A percentile compares a stretch with the other conserved stretches of the same genome.
These are phyloP conservation scores for Ascochyta lentis DNA, from an alignment of 2,329 filamentous ascomycete species.

Conservation along the genomic window DNA sequence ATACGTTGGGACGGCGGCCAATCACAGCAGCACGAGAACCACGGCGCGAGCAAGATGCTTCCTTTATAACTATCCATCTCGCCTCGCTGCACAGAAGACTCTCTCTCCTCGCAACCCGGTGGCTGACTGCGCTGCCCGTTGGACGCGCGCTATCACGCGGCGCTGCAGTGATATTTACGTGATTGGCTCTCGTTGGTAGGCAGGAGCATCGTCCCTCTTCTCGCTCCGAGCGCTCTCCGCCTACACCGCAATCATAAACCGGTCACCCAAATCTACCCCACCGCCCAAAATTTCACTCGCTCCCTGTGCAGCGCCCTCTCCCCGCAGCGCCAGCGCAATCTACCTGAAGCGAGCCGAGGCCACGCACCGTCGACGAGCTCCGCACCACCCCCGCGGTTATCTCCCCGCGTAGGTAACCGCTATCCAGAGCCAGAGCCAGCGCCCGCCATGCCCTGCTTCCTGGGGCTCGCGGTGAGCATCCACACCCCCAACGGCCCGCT, in stretches of 20 bases:
- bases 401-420: constrained; percentile 21
- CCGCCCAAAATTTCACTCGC: constrained; percentile 22
- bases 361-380: constrained; percentile 19
- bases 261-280: constrained; percentile 10
- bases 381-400: constrained; percentile 26
- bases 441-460: constrained; percentile 86
- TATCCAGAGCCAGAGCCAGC: not conserved
- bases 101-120: not conserved
- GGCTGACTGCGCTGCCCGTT: constrained; percentile 10
- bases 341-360: constrained; percentile 30
- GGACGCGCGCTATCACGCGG: constrained; percentile 18
- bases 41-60: constrained; percentile 3
- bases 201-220: constrained; percentile 17
- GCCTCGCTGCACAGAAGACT: not conserved
- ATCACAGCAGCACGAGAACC: constrained; percentile 8
- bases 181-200: constrained; percentile 21
- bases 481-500: constrained; percentile 82
- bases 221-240: constrained; percentile 19
- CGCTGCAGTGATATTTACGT: constrained; percentile 12
- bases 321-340: constrained; percentile 9
- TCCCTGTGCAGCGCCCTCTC: constrained; percentile 18
- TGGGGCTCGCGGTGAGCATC: constrained; percentile 97
- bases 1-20: constrained; percentile 10
- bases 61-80: not conserved
- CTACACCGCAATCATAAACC: constrained; percentile 16